Base-by-base conservation (phyloP, 2,329 filamentous ascomycete species). In the Geoglossum cookeanum region DNA sequence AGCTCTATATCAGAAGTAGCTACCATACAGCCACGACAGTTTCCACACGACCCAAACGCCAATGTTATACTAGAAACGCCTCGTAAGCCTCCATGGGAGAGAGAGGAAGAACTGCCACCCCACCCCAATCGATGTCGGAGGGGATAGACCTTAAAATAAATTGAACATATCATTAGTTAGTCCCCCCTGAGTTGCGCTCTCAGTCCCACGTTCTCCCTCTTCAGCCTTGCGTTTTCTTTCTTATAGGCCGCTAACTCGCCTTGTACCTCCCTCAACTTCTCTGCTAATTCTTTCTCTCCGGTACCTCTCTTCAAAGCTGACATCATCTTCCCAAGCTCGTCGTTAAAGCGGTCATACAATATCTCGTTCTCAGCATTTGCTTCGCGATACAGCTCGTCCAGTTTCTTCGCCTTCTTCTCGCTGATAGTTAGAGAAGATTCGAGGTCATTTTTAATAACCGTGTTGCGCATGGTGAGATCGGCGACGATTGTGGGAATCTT, bases 371-470 rank as follows among this genome's bases (percentile, higher is more conserved):
- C 91, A 0, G 87, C 86, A 63, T 83, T 88, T 15, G 83, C 80
- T 65, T 95, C 88, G 62, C 87, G 85, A 71, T 94, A 94, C 55
- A 95, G 73, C 69, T 94, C 86, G 67, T 96, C 90, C 56, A 96
- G 80, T 45, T 85, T 84, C 63, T 83, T 85, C 59, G 84, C 83
- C 64, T 92, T 90, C 59, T 78, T 78, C 67, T 96, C 89, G 13
- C 80, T 81, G 1, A 87, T 81, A 63, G 80, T 77, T 13, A 95
- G 74, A 1, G 82, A 83, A 22, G 74, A 79, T 47, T 87, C 81
- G 62, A 94, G 73, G 62, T 94, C 88, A 33, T 73, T 74, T 60
- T 85, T 80, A 55, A 94, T 76, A 3, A 75, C 71, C 6, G 77
- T 73, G 55, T 87, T 81, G 53, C 79, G 79, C 13, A 76, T 73